phyloP scores from a whole-genome alignment of 345 rosid species.

The Turritis glabra region DNA sequence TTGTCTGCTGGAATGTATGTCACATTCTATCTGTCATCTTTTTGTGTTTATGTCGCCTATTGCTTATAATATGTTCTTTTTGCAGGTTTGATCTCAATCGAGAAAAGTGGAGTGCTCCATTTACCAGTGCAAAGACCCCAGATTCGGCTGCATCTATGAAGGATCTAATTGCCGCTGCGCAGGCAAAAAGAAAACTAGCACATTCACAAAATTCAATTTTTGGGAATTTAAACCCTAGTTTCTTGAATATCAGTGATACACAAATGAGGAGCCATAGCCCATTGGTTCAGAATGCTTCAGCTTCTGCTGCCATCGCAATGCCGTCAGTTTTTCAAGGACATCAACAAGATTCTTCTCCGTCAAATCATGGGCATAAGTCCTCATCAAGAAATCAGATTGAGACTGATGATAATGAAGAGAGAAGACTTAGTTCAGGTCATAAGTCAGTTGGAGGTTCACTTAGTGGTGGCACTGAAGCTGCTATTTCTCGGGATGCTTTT shows the following conservation, averaged over 20 bases:
- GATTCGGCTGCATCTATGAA: constrained; percentile 79
- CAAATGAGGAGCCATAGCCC: constrained; percentile 65
- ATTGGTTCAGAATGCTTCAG: constrained; percentile 49
- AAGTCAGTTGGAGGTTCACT: constrained; percentile 73
- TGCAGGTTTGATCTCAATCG: constrained; percentile 50
- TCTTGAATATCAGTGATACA: constrained; percentile 46
- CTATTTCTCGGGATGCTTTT: constrained; percentile 97
- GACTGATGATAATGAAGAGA: constrained; percentile 72
- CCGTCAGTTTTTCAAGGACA: constrained; percentile 51
- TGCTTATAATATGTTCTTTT: neutral
- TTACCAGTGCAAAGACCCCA: constrained; percentile 54
- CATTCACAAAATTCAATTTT: constrained; percentile 57
- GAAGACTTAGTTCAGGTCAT: constrained; percentile 68
- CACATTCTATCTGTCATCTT: constrained; percentile 17
- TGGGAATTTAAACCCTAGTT: constrained; percentile 45
- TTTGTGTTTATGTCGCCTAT: constrained; percentile 14
- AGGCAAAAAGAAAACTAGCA: constrained; percentile 85
- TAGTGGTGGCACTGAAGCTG: constrained; percentile 92
- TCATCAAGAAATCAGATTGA: constrained; percentile 50
- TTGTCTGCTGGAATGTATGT: constrained; percentile 51
- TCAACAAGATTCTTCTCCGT: constrained; percentile 60
- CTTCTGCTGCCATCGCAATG: constrained; percentile 43
- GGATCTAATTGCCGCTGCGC: constrained; percentile 98
- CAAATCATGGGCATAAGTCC: constrained; percentile 53
- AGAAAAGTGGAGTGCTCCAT: constrained; percentile 48